Base-by-base conservation (phyloP, 176 grass and related monocot genomes). In the Musa schizocarpa region DNA sequence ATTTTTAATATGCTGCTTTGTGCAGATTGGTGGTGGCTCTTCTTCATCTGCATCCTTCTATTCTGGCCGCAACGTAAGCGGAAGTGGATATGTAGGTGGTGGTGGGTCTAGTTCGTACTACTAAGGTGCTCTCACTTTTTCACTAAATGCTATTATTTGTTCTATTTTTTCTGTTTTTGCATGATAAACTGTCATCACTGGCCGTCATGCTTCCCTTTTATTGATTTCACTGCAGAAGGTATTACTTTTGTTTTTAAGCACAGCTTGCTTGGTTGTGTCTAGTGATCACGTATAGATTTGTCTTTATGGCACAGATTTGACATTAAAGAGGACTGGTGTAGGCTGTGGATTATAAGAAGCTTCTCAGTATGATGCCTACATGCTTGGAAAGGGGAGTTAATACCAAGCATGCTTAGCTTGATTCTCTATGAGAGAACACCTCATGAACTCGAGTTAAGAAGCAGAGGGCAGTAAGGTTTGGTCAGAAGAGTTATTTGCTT, bases 41-140 rank as follows among this genome's bases (percentile, higher is more conserved):
- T 85, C 90, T 83, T 70, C 68, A 70, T 70, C 68, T 50, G 25
- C 87, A 62, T 88, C 86, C 1, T 82, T 88, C 63, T 86, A 90
- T 69, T 81, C 85, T 1, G 75, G 88, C 50, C 82, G 88, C 58
- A 91, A 85, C 52, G 68, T 78, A 23, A 78, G 85, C 68, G 73
- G 78, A 58, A 85, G 80, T 76, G 87, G 90, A 43, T 93, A 93
- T 77, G 77, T 65, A 73, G 82, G 90, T 1, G 77, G 85, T 69
- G 78, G 82, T 29, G 82, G 90, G 86, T 89, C 90, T 53, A 17
- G 87, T 83, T 89, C 90, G 64, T 93, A 89, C 82, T 93, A 89
- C 69, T 93, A 87, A 92, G 90, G 90, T 93, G 59, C 78, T 76
- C 13, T 69, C 22, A 49, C 79, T 56, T 71, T 68, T 81, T 19